Evolutionary conservation across 1,284 basidiomycete genomes (phyloP), one percentile per base, ranked within the genome.

Genomic region (Meripilus lineatus): DNA sequence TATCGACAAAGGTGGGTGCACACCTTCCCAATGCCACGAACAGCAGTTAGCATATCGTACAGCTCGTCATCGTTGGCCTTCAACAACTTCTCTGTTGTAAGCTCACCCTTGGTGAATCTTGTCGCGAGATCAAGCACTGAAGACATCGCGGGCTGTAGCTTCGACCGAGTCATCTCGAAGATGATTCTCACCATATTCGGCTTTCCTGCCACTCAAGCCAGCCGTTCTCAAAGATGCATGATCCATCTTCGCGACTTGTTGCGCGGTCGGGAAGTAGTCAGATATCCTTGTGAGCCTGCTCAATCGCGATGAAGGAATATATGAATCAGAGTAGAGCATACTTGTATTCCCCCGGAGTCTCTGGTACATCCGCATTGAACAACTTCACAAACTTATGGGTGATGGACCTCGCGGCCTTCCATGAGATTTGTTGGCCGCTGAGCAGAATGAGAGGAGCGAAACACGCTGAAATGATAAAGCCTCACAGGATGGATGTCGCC

Each of bases 391-490:
- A 96, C 46, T 77, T 83, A 63, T 91, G 84, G n/a, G 75, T 80
- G 42, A 96, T 92, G 4, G 89, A 83, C 30, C 86, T 74, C 0
- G 93, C 93, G 3, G 93, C 93, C 24, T 87, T 66, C 89, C 89
- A 94, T 0, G 88, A 91, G 32, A 97, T 93, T 64, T 97, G 92
- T 64, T 93, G 91, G 0, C 84, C 88, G 42, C 83, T 84, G 49
- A 24, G 25, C 15, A 50, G 41, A 47, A 41, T 25, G 37, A 37
- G 15, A 15, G 13, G 17, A 17, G n/a, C 32, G 22, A 15, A 23
- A 13, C 25, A 25, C 34, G 35, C 15, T 4, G 35, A 35, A n/a
- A 25, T 11, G 5, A 21, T 21, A 24, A 38, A 15, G 33, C n/a
- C 69, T 61, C 42, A 70, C 59, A 86, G 65, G 41, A 86, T 83